Evolutionary conservation across 495 filamentous ascomycete genomes (phyloP).

Genomic region (Pseudomonodictys pantanalensis): DNA sequence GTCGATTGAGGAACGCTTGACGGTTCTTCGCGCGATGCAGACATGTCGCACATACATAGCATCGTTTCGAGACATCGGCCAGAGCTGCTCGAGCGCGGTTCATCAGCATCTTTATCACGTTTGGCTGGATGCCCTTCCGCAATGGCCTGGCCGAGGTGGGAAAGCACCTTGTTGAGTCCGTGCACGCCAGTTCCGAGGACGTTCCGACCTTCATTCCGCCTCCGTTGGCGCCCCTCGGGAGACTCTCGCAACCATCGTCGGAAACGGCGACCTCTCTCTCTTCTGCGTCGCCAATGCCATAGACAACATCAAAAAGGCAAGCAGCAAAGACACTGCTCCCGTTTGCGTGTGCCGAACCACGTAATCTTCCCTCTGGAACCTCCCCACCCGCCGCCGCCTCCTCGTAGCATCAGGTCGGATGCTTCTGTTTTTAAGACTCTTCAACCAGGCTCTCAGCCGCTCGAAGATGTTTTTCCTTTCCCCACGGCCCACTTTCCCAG

Average conservation of each 20-base stretch:
- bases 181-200: background rate
- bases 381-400: no score
- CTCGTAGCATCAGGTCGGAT: no score
- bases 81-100: background rate
- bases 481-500: no score
- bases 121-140: background rate
- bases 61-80: constrained; percentile 1
- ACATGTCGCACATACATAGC: constrained; percentile 26
- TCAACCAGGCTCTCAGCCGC: no score
- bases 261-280: no score
- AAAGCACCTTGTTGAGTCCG: background rate
- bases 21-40: constrained; percentile 4
- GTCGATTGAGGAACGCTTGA: constrained; percentile 10
- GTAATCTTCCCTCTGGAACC: no score
- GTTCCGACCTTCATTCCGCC: background rate
- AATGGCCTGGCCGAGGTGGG: background rate
- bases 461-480: no score
- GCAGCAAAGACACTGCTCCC: no score
- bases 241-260: background rate
- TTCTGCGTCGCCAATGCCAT: no score
- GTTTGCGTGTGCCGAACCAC: no score
- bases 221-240: background rate
- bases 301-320: no score
- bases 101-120: constrained; percentile 4
- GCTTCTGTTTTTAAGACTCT: no score